A percentile compares a stretch with the other conserved stretches of the same genome.
These are phyloP conservation scores for Saccharomycopsis selenospora DNA, from an alignment of 805 yeast genomes.

Conservation along the genomic window DNA sequence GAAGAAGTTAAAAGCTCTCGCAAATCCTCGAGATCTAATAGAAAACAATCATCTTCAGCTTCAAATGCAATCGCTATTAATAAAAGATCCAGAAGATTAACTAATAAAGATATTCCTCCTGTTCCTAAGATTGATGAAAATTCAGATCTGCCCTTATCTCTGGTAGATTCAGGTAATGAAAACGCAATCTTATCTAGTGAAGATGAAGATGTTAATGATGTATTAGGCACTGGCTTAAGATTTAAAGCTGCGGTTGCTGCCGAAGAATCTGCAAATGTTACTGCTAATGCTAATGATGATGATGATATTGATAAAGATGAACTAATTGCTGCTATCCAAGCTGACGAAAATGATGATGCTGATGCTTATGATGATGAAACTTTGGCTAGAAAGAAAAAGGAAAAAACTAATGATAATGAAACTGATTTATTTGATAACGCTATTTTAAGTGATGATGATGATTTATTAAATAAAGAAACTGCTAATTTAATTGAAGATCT, in stretches of 20 bases:
- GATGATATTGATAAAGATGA: slow-evolving; percentile 33
- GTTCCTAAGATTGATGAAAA: slow-evolving; percentile 32
- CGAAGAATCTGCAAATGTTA: slow-evolving; percentile 28
- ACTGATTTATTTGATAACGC: neutral
- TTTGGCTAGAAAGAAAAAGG: slow-evolving; percentile 16
- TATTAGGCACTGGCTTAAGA: slow-evolving; percentile 27
- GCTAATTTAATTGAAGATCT: slow-evolving; percentile 16
- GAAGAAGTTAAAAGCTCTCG: slow-evolving; percentile 36
- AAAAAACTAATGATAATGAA: slow-evolving; percentile 7
- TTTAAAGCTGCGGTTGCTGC: slow-evolving; percentile 27
- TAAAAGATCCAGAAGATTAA: slow-evolving; percentile 42
- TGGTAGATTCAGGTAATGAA: slow-evolving; percentile 12
- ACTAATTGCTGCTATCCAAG: slow-evolving; percentile 29
- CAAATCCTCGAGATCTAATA: neutral
- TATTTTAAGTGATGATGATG: slow-evolving; percentile 24
- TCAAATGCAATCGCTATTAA: slow-evolving; percentile 20
- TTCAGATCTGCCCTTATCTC: slow-evolving; percentile 26
- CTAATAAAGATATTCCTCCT: slow-evolving; percentile 38
- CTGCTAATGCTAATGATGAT: slow-evolving; percentile 23
- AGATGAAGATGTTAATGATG: slow-evolving; percentile 34
- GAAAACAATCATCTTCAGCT: slow-evolving; percentile 9
- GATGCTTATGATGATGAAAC: slow-evolving; percentile 21
- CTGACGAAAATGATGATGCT: slow-evolving; percentile 17
- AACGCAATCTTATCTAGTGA: slow-evolving; percentile 25
- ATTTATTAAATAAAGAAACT: slow-evolving; percentile 19